Percentiles rank a stretch among this genome's conserved stretches.
These are phyloP conservation scores for Cinnamomum micranthum DNA, from an alignment of 164 flowering plant genomes.

Conservation along the genomic window DNA sequence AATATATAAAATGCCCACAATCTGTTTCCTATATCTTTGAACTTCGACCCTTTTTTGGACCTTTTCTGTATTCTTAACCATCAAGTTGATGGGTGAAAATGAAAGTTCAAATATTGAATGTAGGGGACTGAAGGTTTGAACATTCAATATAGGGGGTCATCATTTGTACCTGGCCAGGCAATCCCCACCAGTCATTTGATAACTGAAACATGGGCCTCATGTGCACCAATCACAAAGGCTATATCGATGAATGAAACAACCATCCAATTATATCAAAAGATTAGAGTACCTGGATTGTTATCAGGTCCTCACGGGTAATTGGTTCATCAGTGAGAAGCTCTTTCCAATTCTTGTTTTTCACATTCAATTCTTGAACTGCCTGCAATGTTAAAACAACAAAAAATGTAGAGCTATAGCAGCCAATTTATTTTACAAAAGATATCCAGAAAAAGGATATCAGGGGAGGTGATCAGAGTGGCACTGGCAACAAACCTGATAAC, in stretches of 20 bases:
- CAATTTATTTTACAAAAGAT: not conserved
- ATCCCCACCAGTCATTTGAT: not conserved
- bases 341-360: slow-evolving; percentile 95
- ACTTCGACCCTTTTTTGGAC: not conserved
- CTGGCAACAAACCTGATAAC: slow-evolving; percentile 66
- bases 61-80: not conserved
- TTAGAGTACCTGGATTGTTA: slow-evolving; percentile 79
- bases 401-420: not conserved
- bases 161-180: not conserved
- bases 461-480: slow-evolving; percentile 3
- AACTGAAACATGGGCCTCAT: not conserved
- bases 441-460: not conserved
- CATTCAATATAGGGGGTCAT: not conserved
- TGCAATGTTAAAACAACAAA: slow-evolving; percentile 15
- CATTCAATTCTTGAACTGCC: slow-evolving; percentile 91
- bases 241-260: too few relatives aligned
- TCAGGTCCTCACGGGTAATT: slow-evolving; percentile 70
- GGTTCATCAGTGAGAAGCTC: slow-evolving; percentile 97
- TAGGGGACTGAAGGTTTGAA: not conserved
- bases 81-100: not conserved
- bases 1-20: not conserved
- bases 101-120: not conserved
- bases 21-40: not conserved
- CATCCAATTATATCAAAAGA: not conserved
- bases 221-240: not conserved